Percentiles rank a stretch among this genome's conserved stretches.
These are phyloP conservation scores for Meyerozyma elateridarum DNA, from an alignment of 1,139 yeast genomes.

Conservation along the genomic window DNA sequence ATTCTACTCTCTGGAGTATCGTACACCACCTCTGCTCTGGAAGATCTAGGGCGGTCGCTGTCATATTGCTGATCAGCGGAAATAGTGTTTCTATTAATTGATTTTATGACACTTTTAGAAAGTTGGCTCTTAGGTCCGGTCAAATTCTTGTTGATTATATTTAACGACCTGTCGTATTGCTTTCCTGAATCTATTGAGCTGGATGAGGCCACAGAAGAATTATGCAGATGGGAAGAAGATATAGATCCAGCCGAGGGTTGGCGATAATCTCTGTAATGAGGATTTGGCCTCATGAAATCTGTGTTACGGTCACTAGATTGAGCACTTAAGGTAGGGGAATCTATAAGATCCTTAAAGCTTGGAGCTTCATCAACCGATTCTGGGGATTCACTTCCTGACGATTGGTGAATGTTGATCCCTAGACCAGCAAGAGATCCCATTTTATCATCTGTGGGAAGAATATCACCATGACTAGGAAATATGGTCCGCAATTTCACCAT, in stretches of 20 bases:
- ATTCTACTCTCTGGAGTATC: conserved; percentile 2
- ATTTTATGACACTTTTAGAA: conserved; percentile 6
- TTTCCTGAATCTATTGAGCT: conserved; percentile 19
- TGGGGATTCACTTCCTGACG: conserved; percentile 5
- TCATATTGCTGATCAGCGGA: conserved; percentile 4
- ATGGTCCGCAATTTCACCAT: conserved; percentile 21
- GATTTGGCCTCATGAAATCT: conserved; percentile 6
- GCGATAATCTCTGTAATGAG: conserved; percentile 1
- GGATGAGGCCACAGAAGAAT: conserved; percentile 12
- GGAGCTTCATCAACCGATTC: conserved; percentile 8
- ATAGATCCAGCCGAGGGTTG: conserved; percentile 10
- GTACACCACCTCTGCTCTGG: background rate
- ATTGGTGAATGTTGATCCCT: conserved; percentile 2
- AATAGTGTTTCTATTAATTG: conserved; percentile 2
- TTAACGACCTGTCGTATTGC: conserved; percentile 21
- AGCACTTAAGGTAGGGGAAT: conserved; percentile 19
- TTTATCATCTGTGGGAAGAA: conserved; percentile 7
- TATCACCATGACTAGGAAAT: conserved; percentile 6
- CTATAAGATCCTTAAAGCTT: conserved; percentile 19
- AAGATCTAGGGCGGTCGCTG: conserved; percentile 2
- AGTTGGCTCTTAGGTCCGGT: conserved; percentile 15
- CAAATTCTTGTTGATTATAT: conserved; percentile 26
- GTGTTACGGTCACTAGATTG: conserved; percentile 14
- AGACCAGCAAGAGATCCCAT: conserved; percentile 10
- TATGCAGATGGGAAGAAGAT: conserved; percentile 10